phyloP scores from a whole-genome alignment of 1,139 yeast species.

The Lodderomyces margitis region DNA sequence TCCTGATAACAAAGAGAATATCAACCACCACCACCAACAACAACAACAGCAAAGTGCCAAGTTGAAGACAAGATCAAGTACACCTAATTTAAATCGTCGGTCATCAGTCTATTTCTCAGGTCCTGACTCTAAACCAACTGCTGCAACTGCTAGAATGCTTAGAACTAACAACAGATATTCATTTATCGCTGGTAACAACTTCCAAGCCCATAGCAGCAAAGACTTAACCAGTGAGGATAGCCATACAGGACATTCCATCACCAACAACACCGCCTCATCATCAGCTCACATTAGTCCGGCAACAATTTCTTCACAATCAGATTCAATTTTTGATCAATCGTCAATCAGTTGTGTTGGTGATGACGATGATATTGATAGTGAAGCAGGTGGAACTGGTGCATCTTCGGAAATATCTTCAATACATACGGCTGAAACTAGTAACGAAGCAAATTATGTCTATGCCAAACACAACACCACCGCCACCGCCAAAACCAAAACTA shows the following conservation, averaged over 20 bases:
- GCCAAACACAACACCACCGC: neutral
- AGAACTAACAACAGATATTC: slow-evolving; percentile 1
- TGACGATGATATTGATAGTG: slow-evolving; percentile 12
- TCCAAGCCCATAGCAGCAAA: neutral
- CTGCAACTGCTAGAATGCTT: slow-evolving; percentile 8
- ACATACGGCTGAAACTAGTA: neutral
- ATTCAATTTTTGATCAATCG: slow-evolving; percentile 23
- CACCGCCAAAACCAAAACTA: neutral
- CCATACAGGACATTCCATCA: neutral
- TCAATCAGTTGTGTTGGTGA: slow-evolving; percentile 22
- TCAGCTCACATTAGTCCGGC: slow-evolving; percentile 7
- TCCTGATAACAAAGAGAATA: neutral
- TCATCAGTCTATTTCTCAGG: slow-evolving; percentile 8
- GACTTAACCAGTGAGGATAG: neutral
- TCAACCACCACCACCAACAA: neutral
- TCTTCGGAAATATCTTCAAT: slow-evolving; percentile 9
- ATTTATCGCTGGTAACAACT: neutral
- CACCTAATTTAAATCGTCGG: slow-evolving; percentile 20
- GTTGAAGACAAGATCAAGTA: slow-evolving; percentile 24
- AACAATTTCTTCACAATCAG: slow-evolving; percentile 13
- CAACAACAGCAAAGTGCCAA: slow-evolving; percentile 16
- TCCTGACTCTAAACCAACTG: slow-evolving; percentile 10
- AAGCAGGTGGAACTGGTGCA: neutral
- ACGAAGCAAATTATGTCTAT: slow-evolving; percentile 2
- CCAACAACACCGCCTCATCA: neutral